Evolutionary conservation across 805 yeast genomes (phyloP), one percentile per base, ranked within the genome.

Genomic region (Spathaspora boniae): DNA sequence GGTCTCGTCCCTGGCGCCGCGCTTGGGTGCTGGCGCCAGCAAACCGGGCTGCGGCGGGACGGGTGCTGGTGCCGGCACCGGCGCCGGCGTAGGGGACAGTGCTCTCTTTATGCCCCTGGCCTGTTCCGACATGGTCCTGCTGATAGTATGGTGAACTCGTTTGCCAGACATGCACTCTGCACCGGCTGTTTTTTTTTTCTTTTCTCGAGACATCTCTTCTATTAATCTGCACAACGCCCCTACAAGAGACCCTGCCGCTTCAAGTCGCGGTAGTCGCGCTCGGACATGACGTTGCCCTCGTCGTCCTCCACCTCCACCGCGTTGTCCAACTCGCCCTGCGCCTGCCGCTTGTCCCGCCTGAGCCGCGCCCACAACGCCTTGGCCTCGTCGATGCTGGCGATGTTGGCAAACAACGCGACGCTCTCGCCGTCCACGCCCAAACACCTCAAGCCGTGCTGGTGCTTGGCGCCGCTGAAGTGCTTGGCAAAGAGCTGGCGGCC

Each of bases 221-320:
- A 22, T n/a, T 22, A 22, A 22, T n/a, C 11, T 22, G n/a, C 25
- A 22, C n/a, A n/a, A n/a, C n/a, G n/a, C n/a, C n/a, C 11, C 29
- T 61, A 88, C 20, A 87, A 47, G 33, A 91, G 65, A 0, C 97
- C 98, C 61, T 91, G 98, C 46, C 77, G 82, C 60, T 86, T 85
- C 54, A 91, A 68, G 46, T 93, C 97, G 14, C 80, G 70, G 57
- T 86, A 91, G 28, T 86, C 89, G 46, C 78, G 76, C 47, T 80
- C 82, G 22, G 83, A 75, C 94, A 91, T 83, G 11, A 86, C 95
- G 53, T 93, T 91, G 8, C 98, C 98, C 12, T 86, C 88, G 1
- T 77, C 82, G 53, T 93, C 98, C 55, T 91, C 98, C 23, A 89
- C 84, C 56, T 93, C 95, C 9, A 82, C 71, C 1, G 78, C 76